Base-by-base conservation (phyloP, 768 basidiomycete genomes). In the Trichaptum fuscoviolaceum region DNA sequence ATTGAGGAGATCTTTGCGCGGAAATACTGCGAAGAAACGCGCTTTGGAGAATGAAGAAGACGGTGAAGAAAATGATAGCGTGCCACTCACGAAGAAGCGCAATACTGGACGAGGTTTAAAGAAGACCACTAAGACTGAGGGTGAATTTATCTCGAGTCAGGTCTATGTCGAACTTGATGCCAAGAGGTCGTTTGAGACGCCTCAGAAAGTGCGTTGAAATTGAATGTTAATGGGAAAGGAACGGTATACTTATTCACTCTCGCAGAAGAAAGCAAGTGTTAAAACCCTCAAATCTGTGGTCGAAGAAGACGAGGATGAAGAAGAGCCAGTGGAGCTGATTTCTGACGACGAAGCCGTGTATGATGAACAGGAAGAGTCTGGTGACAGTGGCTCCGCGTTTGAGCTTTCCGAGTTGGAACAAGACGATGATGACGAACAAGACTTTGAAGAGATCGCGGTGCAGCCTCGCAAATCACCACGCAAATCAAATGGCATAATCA, bases 321-420 rank as follows among this genome's bases (percentile, higher is more conserved):
- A 61, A 12, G 59, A 34, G 42, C 42, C 42, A 52, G 42, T 66
- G 7, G 35, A 73, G 25, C 72, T 65, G 12, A 67, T 70, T 26
- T 79, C 77, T 42, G 78, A 82, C 23, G 75, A 77, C 58, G 80
- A 76, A 23, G 70, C 79, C 52, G 81, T 81, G 52, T 80, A 77
- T 67, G 76, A 78, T 61, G 81, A 81, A 58, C 69, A 74, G 24
- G 74, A 73, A 18, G 87, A 89, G 66, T 86, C 83, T 20, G 83
- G 82, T 34, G 82, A 79, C 64, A 85, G 82, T 72, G 87, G 81
- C 27, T 90, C 90, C 57, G 88, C 89, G 65, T 90, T 88, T 69
- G 77, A 83, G 57, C 77, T 67, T 2, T 81, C 82, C 26, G 73
- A 73, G 26, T 67, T 64, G 12, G 77, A 79, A 20, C 70, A 67